Evolutionary conservation across 2,329 filamentous ascomycete species (phyloP).

Genomic region (Clonostachys rosea): DNA sequence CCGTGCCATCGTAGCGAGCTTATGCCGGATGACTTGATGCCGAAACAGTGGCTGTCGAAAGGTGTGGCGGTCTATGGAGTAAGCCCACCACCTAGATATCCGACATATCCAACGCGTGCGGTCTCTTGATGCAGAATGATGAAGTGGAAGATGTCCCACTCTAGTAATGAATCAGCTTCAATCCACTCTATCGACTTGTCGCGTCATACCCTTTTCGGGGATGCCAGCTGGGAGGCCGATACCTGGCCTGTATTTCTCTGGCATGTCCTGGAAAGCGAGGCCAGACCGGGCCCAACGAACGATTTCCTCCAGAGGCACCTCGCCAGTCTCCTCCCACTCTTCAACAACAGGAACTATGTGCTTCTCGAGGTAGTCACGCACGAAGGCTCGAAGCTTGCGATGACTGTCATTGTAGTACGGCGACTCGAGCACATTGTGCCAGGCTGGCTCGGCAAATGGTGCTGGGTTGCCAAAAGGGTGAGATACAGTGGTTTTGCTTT

Average conservation of each 20-base stretch:
- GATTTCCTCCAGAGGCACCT: slow-evolving; percentile 66
- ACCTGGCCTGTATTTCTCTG: slow-evolving; percentile 62
- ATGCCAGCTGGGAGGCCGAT: slow-evolving; percentile 66
- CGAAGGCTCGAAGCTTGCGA: slow-evolving; percentile 59
- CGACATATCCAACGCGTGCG: slow-evolving; percentile 45
- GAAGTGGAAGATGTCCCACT: slow-evolving; percentile 84
- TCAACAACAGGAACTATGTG: slow-evolving; percentile 71
- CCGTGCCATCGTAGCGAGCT: slow-evolving; percentile 60
- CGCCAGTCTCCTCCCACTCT: slow-evolving; percentile 70
- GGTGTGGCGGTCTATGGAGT: slow-evolving; percentile 80
- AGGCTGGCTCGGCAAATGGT: slow-evolving; percentile 81
- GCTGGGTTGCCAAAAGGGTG: slow-evolving; percentile 45
- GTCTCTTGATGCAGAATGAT: slow-evolving; percentile 65
- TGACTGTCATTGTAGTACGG: slow-evolving; percentile 81
- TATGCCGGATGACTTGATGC: slow-evolving; percentile 78
- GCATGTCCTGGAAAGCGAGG: slow-evolving; percentile 70
- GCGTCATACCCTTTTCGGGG: neutral
- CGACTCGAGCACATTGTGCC: slow-evolving; percentile 72
- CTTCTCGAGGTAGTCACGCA: slow-evolving; percentile 68
- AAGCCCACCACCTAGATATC: slow-evolving; percentile 80
- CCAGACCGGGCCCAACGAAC: slow-evolving; percentile 79
- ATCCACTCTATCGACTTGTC: too few species aligned
- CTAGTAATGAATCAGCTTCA: slow-evolving; percentile 54
- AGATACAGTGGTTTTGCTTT: too few species aligned
- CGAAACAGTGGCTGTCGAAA: slow-evolving; percentile 79